Conservation (phyloP, 805 yeast species). For the Candida broadrunensis region DNA sequence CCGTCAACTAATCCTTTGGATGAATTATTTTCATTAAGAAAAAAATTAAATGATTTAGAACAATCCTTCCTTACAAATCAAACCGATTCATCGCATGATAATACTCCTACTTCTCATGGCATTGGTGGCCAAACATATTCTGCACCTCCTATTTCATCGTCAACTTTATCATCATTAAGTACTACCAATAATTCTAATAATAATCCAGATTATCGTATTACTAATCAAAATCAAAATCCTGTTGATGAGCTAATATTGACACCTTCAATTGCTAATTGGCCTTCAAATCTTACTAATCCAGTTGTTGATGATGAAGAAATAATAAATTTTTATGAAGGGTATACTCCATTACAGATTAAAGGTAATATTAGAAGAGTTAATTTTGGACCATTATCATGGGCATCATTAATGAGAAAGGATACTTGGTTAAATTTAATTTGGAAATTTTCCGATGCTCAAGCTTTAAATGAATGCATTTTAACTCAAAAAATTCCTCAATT, state of each 20-base stretch:
- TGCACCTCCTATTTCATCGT: background rate
- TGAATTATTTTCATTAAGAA: background rate
- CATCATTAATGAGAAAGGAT: conserved; percentile 34
- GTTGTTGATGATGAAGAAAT: conserved; percentile 17
- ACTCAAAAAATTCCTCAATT: conserved; percentile 26
- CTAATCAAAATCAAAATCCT: background rate
- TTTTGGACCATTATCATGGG: conserved; percentile 37
- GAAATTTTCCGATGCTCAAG: conserved; percentile 31
- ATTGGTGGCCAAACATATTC: background rate
- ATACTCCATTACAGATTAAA: conserved; percentile 25
- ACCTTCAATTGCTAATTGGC: background rate
- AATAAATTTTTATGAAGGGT: conserved; percentile 32
- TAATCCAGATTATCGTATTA: background rate
- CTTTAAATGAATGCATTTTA: conserved; percentile 23
- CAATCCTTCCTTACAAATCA: background rate
- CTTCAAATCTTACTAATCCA: background rate
- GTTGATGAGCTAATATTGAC: background rate
- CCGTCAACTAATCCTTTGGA: background rate
- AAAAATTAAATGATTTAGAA: background rate
- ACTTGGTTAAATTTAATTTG: conserved; percentile 28
- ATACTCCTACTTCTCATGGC: background rate
- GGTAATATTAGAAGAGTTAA: conserved; percentile 24
- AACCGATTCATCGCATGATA: background rate
- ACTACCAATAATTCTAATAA: background rate
- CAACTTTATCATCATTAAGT: no score